Evolutionary conservation across 768 basidiomycete genomes (phyloP).

Genomic region (Leccinum boreale): DNA sequence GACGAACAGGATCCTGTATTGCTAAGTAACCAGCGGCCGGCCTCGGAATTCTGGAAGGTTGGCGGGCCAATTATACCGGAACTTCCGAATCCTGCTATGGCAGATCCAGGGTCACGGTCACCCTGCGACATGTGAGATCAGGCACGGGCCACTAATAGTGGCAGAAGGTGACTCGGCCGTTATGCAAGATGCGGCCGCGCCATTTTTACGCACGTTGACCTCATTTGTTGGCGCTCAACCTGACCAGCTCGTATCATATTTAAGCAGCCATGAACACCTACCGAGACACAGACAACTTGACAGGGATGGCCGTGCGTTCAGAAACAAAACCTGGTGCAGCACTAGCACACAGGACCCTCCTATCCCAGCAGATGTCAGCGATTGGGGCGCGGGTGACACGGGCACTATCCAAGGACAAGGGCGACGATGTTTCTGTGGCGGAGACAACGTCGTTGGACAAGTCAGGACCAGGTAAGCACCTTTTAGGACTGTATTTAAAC

Average conservation of each 20-base stretch:
- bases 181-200: slow-evolving; percentile 6
- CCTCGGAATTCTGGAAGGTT: not conserved
- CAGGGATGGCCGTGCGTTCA: slow-evolving; percentile 5
- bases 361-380: slow-evolving; percentile 19
- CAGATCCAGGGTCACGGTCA: not conserved
- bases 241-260: slow-evolving; percentile 3
- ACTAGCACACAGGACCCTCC: slow-evolving; percentile 6
- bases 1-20: not conserved
- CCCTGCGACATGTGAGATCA: not conserved
- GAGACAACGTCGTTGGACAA: slow-evolving; percentile 15
- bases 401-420: slow-evolving; percentile 12
- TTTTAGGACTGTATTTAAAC: slow-evolving; percentile 1
- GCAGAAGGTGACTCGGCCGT: not conserved
- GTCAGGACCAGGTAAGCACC: slow-evolving; percentile 9
- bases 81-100: not conserved
- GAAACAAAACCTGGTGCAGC: slow-evolving; percentile 2
- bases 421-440: not conserved
- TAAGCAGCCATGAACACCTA: slow-evolving; percentile 5
- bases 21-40: not conserved
- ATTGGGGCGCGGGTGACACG: slow-evolving; percentile 17
- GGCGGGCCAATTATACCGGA: not conserved
- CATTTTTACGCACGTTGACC: slow-evolving; percentile 12
- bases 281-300: not conserved
- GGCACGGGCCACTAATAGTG: slow-evolving; percentile 1
- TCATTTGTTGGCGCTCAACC: slow-evolving; percentile 2